Percentiles rank a stretch among this genome's conserved stretches.
Conservation (phyloP, 208 protist species). For the Trypanosoma cruzi region DNA sequence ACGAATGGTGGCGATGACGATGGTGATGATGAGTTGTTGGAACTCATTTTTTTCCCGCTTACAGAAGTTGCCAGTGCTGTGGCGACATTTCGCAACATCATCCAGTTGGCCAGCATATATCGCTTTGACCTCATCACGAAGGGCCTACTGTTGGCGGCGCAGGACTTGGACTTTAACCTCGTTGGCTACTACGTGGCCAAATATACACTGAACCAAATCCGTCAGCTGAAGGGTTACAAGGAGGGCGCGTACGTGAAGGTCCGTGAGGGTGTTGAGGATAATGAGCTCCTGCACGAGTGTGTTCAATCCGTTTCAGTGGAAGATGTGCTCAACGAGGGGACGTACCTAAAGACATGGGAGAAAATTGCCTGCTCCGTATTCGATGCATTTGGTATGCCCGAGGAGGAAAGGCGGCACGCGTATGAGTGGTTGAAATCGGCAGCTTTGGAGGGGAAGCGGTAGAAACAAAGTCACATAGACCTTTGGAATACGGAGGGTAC, state of each 20-base stretch:
- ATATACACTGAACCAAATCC: slow-evolving; percentile 91
- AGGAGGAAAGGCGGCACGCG: slow-evolving; percentile 43
- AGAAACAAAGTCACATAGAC: neutral
- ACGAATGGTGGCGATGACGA: neutral
- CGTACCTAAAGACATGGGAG: slow-evolving; percentile 56
- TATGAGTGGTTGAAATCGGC: slow-evolving; percentile 51
- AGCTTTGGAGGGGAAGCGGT: neutral
- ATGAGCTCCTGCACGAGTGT: slow-evolving; percentile 87
- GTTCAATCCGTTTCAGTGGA: slow-evolving; percentile 65
- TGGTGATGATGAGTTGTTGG: slow-evolving; percentile 33
- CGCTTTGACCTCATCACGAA: slow-evolving; percentile 86
- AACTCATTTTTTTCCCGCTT: slow-evolving; percentile 72
- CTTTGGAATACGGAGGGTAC: neutral
- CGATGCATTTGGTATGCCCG: slow-evolving; percentile 77
- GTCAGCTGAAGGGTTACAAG: slow-evolving; percentile 91
- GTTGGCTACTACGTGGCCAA: slow-evolving; percentile 93
- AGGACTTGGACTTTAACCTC: slow-evolving; percentile 87
- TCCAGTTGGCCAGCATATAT: slow-evolving; percentile 76
- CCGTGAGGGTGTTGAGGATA: slow-evolving; percentile 88
- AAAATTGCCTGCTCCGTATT: slow-evolving; percentile 82
- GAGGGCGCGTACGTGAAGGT: slow-evolving; percentile 90
- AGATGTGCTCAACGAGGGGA: slow-evolving; percentile 55
- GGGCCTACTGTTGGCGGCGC: slow-evolving; percentile 65
- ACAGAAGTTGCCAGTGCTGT: slow-evolving; percentile 72
- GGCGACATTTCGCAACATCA: slow-evolving; percentile 86